Conservation (phyloP, 345 rosid genomes). For the Citrus unshiu region DNA sequence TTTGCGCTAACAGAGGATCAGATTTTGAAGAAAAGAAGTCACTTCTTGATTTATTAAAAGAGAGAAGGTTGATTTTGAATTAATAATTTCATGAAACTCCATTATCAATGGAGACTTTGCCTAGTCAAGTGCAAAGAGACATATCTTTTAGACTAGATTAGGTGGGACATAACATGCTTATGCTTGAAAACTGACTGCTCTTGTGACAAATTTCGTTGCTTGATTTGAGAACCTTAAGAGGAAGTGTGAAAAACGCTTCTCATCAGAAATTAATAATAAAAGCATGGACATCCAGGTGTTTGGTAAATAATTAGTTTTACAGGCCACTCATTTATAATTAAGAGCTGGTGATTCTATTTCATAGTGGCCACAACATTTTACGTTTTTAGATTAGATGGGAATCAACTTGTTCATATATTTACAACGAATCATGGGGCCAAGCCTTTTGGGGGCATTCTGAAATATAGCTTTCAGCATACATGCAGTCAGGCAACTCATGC, state of each 20-base stretch:
- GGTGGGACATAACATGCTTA: not conserved
- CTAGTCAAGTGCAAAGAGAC: not conserved
- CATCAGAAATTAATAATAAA: no score
- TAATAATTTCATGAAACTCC: not conserved
- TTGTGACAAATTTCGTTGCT: not conserved
- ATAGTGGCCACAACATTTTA: not conserved
- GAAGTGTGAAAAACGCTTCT: no score
- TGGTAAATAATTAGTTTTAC: not conserved
- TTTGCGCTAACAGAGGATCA: not conserved
- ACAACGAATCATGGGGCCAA: not conserved
- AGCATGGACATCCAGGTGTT: not conserved
- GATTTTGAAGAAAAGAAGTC: slow-evolving; percentile 5
- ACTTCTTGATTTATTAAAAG: not conserved
- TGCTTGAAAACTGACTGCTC: not conserved
- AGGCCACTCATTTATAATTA: not conserved
- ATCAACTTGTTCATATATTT: not conserved
- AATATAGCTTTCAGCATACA: slow-evolving; percentile 4
- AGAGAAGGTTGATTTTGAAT: not conserved
- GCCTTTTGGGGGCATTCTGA: not conserved
- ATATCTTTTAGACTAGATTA: not conserved
- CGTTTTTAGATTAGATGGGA: not conserved
- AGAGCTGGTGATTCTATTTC: not conserved
- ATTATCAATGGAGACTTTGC: not conserved
- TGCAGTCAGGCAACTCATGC: not conserved
- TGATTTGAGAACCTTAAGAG: not conserved